Conservation (phyloP, 23 red algal species). For the Gracilaria vermiculophylla region DNA sequence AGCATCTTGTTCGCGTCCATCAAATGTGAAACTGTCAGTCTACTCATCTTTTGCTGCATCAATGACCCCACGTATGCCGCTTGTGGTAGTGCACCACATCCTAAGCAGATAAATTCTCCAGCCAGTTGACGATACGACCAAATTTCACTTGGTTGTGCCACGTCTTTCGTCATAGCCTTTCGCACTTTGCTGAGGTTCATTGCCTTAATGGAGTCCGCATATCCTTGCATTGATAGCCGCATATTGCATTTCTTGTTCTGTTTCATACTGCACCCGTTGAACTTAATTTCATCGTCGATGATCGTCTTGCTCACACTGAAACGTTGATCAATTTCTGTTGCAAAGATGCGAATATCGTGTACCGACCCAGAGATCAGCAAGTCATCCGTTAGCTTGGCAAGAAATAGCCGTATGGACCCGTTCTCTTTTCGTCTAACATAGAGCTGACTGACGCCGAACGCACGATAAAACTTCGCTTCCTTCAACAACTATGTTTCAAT, state of each 20-base stretch:
- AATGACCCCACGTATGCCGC: not conserved
- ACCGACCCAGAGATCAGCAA: not conserved
- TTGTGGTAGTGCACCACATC: not conserved
- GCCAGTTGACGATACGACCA: not conserved
- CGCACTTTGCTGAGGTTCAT: not conserved
- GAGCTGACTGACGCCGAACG: not conserved
- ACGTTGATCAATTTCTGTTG: not conserved
- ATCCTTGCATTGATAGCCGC: not conserved
- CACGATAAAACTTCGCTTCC: not conserved
- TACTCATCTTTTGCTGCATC: too few species aligned
- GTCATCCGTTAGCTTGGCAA: slow-evolving; percentile 24
- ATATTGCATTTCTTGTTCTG: not conserved
- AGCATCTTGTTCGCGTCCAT: too few species aligned
- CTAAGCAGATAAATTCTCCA: not conserved
- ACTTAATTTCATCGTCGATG: not conserved
- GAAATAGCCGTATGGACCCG: not conserved
- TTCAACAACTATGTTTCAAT: not conserved
- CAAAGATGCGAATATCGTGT: not conserved
- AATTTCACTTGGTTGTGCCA: not conserved
- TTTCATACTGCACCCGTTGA: slow-evolving; percentile 3
- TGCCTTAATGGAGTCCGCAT: not conserved
- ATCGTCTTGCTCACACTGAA: slow-evolving; percentile 3
- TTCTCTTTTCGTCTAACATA: not conserved
- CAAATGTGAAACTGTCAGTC: too few species aligned
- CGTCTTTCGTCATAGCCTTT: not conserved